Evolutionary conservation across 2,329 filamentous ascomycete species (phyloP).

Genomic region (Spiromastix sp.): DNA sequence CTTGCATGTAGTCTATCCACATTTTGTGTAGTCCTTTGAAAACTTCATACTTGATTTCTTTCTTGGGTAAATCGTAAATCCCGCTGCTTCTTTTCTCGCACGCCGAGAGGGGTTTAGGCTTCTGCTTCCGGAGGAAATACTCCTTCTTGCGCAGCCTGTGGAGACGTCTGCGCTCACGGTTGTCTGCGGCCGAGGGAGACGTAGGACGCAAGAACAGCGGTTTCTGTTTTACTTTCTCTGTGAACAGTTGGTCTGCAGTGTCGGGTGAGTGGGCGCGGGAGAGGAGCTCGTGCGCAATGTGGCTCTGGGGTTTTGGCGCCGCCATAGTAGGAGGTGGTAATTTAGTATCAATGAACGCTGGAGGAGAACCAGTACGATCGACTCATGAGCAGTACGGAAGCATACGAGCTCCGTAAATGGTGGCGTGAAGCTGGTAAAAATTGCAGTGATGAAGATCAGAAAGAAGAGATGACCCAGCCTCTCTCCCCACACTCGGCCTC

Average conservation of each 20-base stretch:
- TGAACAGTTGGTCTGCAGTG: conserved; percentile 60
- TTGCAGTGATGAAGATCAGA: too few relatives aligned
- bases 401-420: too few relatives aligned
- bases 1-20: conserved; percentile 78
- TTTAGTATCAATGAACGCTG: too few relatives aligned
- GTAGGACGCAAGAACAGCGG: conserved; percentile 69
- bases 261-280: conserved; percentile 68
- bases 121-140: conserved; percentile 38
- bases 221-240: conserved; percentile 72
- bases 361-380: too few relatives aligned
- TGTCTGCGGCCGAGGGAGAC: conserved; percentile 52
- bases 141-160: conserved; percentile 37
- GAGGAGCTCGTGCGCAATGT: conserved; percentile 56
- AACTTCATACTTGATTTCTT: conserved; percentile 59
- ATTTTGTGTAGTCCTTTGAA: conserved; percentile 68
- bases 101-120: conserved; percentile 63
- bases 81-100: conserved; percentile 63
- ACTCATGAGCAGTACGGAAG: too few relatives aligned
- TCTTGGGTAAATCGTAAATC: conserved; percentile 63
- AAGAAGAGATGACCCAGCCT: too few relatives aligned
- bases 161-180: conserved; percentile 44
- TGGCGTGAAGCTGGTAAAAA: too few relatives aligned
- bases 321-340: conserved; percentile 1
- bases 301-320: conserved; percentile 14
- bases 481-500: too few relatives aligned